Evolutionary conservation across 2,329 filamentous ascomycete genomes (phyloP).

Genomic region (Penicillium sp.): DNA sequence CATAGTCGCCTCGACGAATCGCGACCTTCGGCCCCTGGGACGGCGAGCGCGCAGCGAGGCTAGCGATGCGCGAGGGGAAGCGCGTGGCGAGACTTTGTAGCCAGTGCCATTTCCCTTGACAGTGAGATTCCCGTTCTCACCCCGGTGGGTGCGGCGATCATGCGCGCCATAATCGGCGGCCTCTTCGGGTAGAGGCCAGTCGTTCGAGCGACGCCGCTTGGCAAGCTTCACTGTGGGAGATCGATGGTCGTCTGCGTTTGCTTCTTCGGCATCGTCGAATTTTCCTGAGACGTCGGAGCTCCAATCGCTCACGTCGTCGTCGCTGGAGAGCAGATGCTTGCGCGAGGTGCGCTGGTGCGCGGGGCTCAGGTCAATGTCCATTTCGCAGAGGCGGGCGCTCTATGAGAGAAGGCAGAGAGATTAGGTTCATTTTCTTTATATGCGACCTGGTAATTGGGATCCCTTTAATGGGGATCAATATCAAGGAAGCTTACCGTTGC

Average conservation of each 20-base stretch:
- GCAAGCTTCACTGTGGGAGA: constrained; percentile 33
- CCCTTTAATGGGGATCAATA: neutral
- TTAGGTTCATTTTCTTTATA: constrained; percentile 11
- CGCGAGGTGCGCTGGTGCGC: constrained; percentile 25
- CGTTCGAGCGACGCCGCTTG: constrained; percentile 46
- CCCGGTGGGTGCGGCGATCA: constrained; percentile 11
- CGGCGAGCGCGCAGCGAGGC: constrained; percentile 22
- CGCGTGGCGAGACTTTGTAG: constrained; percentile 17
- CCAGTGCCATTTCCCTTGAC: neutral
- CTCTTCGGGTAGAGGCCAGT: constrained; percentile 44
- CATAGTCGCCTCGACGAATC: constrained; percentile 78
- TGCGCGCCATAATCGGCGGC: constrained; percentile 20
- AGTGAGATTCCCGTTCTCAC: constrained; percentile 5
- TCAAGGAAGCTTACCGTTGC: constrained; percentile 20
- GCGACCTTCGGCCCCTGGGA: constrained; percentile 58
- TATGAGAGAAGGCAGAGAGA: constrained; percentile 10
- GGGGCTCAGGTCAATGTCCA: constrained; percentile 19
- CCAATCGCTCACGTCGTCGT: constrained; percentile 22
- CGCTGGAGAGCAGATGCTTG: constrained; percentile 31
- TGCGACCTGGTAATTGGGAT: constrained; percentile 1
- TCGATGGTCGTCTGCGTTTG: constrained; percentile 20
- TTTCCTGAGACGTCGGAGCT: constrained; percentile 36
- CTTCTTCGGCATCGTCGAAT: constrained; percentile 39
- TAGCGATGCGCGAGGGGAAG: constrained; percentile 20
- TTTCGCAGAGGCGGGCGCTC: constrained; percentile 9